Evolutionary conservation across 2,329 filamentous ascomycete genomes (phyloP).

Genomic region (Hymenoscyphus fructigenus): DNA sequence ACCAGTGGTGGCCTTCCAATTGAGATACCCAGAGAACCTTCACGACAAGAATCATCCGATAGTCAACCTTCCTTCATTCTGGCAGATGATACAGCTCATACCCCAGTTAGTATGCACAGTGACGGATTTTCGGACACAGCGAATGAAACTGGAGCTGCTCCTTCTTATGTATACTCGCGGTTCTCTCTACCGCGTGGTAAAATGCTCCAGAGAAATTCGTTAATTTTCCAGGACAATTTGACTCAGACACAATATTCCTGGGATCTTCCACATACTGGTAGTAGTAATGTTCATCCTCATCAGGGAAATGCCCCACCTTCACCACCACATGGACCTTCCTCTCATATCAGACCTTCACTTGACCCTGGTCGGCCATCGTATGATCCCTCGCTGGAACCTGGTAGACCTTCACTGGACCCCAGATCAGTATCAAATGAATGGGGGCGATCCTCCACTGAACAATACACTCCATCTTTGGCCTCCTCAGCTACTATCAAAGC

Average conservation of each 20-base stretch:
- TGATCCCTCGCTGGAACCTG: slow-evolving; percentile 43
- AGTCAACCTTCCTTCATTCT: slow-evolving; percentile 63
- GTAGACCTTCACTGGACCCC: slow-evolving; percentile 43
- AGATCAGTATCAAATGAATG: slow-evolving; percentile 50
- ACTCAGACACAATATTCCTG: slow-evolving; percentile 58
- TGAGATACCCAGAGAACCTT: slow-evolving; percentile 39
- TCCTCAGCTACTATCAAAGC: slow-evolving; percentile 38
- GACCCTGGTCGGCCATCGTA: slow-evolving; percentile 39
- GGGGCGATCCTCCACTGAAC: slow-evolving; percentile 48
- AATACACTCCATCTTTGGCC: slow-evolving; percentile 33
- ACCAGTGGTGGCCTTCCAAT: slow-evolving; percentile 49
- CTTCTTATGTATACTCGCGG: slow-evolving; percentile 84
- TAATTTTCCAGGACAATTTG: slow-evolving; percentile 55
- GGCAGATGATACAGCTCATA: slow-evolving; percentile 64
- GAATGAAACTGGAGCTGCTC: slow-evolving; percentile 51
- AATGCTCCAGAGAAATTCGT: slow-evolving; percentile 66
- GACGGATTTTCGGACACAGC: slow-evolving; percentile 61
- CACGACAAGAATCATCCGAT: slow-evolving; percentile 63
- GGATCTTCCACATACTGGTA: slow-evolving; percentile 51
- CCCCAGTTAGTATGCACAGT: slow-evolving; percentile 70
- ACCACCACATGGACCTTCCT: slow-evolving; percentile 55
- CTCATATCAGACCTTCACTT: slow-evolving; percentile 50
- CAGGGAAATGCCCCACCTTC: slow-evolving; percentile 56
- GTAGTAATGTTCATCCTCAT: slow-evolving; percentile 44
- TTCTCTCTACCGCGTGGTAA: slow-evolving; percentile 83